Conservation (phyloP, 495 filamentous ascomycete genomes). For the Neurospora intermedia region DNA sequence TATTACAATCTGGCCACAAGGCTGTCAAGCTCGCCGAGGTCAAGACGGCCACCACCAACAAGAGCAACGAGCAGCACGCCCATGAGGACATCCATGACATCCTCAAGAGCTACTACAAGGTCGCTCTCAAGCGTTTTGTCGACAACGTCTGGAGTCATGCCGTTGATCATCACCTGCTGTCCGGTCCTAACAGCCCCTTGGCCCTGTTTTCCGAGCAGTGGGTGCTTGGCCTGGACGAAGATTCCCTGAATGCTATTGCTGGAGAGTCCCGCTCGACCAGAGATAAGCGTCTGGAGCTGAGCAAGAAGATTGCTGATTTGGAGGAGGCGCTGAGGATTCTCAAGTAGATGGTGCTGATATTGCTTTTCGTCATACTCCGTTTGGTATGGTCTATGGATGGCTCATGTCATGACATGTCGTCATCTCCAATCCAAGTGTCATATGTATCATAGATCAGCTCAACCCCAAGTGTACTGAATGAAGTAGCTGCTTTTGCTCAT, state of each 20-base stretch:
- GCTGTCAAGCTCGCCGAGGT: no score
- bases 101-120: conserved; percentile 49
- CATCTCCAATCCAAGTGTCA: no score
- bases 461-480: no score
- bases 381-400: no score
- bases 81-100: conserved; percentile 47
- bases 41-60: conserved; percentile 14
- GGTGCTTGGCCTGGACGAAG: conserved; percentile 19
- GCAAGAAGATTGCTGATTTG: conserved; percentile 18
- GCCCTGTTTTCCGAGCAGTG: conserved; percentile 22
- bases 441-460: no score
- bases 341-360: not conserved
- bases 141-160: conserved; percentile 40
- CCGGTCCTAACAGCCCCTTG: conserved; percentile 23
- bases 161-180: conserved; percentile 23
- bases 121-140: conserved; percentile 45
- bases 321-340: conserved; percentile 18
- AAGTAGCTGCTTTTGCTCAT: no score
- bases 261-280: conserved; percentile 19
- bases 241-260: conserved; percentile 25
- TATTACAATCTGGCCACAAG: no score
- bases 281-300: conserved; percentile 15
- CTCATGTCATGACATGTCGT: no score
- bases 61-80: conserved; percentile 37
- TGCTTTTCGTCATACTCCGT: not conserved